Evolutionary conservation across 2,329 filamentous ascomycete species (phyloP).

Genomic region (Neurospora sp.): DNA sequence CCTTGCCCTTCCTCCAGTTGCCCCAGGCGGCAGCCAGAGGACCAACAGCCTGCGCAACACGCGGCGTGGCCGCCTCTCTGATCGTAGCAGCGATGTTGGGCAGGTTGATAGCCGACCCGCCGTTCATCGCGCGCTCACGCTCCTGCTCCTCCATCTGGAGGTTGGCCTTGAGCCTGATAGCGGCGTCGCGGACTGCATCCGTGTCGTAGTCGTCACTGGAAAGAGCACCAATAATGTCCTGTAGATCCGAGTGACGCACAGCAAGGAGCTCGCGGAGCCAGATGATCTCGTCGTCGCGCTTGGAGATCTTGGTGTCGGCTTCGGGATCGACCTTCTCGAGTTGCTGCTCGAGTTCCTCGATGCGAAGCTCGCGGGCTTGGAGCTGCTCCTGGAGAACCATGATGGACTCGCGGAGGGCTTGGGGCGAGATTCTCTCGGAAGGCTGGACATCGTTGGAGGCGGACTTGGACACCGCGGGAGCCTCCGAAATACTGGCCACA

Average conservation of each 20-base stretch:
- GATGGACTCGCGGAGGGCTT: conserved; percentile 91
- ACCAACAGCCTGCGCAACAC: conserved; percentile 73
- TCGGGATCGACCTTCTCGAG: conserved; percentile 64
- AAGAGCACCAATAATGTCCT: conserved; percentile 79
- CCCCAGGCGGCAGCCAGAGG: conserved; percentile 85
- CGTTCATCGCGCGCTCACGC: conserved; percentile 72
- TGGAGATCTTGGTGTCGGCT: conserved; percentile 71
- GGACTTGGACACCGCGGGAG: conserved; percentile 23
- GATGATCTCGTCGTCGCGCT: conserved; percentile 85
- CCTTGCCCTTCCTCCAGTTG: conserved; percentile 73
- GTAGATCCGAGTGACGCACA: conserved; percentile 81
- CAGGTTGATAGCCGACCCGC: conserved; percentile 55
- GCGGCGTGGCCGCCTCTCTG: conserved; percentile 67
- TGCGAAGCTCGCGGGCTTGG: conserved; percentile 82
- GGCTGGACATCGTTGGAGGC: conserved; percentile 36
- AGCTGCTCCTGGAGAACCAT: conserved; percentile 94
- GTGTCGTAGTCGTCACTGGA: conserved; percentile 67
- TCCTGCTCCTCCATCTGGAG: conserved; percentile 98
- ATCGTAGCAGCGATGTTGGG: conserved; percentile 71
- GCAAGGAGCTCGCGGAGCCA: conserved; percentile 92
- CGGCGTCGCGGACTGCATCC: conserved; percentile 74
- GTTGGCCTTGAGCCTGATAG: conserved; percentile 86
- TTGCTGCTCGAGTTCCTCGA: conserved; percentile 75
- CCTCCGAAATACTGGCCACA: conserved; percentile 21
- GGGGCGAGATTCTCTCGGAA: conserved; percentile 84